phyloP scores from a whole-genome alignment of 371 early-diverging fungal species.

The Mucor lusitanicus region DNA sequence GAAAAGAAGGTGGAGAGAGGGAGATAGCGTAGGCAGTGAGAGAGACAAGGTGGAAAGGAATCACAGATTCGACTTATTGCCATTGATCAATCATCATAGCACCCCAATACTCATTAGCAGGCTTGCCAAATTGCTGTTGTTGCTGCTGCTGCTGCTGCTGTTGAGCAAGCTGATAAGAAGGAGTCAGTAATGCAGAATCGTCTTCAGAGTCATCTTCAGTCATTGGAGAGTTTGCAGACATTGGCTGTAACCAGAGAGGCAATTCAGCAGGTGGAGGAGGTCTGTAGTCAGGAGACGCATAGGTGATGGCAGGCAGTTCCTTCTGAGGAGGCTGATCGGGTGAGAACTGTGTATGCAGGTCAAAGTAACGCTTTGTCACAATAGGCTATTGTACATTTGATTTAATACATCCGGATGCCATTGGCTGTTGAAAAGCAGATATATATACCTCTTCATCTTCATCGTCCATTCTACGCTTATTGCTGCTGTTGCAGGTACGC shows the following conservation, averaged over 20 bases:
- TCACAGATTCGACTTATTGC: slow-evolving; percentile 1
- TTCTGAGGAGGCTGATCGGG: slow-evolving; percentile 17
- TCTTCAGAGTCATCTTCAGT: slow-evolving; percentile 27
- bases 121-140: slow-evolving; percentile 1
- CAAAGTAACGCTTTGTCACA: slow-evolving; percentile 25
- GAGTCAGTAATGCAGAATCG: slow-evolving; percentile 19
- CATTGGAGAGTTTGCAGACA: slow-evolving; percentile 18
- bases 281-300: slow-evolving; percentile 36
- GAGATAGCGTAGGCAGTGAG: neutral
- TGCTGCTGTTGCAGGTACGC: neutral
- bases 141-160: slow-evolving; percentile 10
- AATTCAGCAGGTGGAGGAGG: slow-evolving; percentile 29
- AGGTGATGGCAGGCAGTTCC: slow-evolving; percentile 31
- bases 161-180: slow-evolving; percentile 9
- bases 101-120: slow-evolving; percentile 12
- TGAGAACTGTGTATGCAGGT: slow-evolving; percentile 27
- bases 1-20: neutral
- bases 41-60: neutral
- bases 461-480: slow-evolving; percentile 32
- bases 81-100: slow-evolving; percentile 14
- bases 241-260: slow-evolving; percentile 29
- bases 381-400: slow-evolving; percentile 1
- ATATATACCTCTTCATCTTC: slow-evolving; percentile 20
- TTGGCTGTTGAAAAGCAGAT: neutral
- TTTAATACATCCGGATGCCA: neutral